Base-by-base conservation (phyloP, 352 stramenopile species). In the Poterioochromonas sp. region DNA sequence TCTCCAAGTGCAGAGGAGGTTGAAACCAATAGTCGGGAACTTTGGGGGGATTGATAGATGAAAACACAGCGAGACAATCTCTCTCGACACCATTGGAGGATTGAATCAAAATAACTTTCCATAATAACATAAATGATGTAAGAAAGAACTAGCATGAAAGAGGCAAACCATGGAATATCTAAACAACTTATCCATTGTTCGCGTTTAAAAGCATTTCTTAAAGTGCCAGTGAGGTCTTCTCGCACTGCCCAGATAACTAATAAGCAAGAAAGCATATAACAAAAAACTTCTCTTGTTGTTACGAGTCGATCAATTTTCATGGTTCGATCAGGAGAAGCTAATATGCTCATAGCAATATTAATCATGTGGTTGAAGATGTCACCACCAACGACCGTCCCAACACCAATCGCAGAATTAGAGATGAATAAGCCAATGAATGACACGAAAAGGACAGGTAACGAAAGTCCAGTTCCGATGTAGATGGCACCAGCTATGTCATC, bases 281-380 rank as follows among this genome's bases (percentile, higher is more conserved):
- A 80, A 2, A 39, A 40, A 0, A 32, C 15, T 49, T 80, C 77
- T 8, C 77, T 60, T 34, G 54, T 5, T 26, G 77, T 58, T 40
- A 80, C 69, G 12, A 1, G 1, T 34, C 54, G 5, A 26, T 80
- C 64, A 29, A 80, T 26, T 0, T 26, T 35, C 18, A 80, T 43
- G 1, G 53, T 76, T 60, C 64, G 51, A 32, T 53, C 39, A 1
- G 32, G 62, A 37, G 63, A 37, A 20, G 2, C 3, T n/a, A 77
- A n/a, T 32, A 80, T 41, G 40, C n/a, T 29, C 26, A 80, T 58
- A 41, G 86, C 86, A 76, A 85, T 86, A 80, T 90, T 91, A 49
- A 89, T 84, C 0, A 92, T 80, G 47, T 89, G 85, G 78, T 92
- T 92, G 80, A 91, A 91, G 69, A 92, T 88, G 64, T 88, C 86